These are phyloP conservation scores for Aegilops tauschii DNA, from an alignment of 176 grass and related monocot genomes.

Conservation along the genomic window DNA sequence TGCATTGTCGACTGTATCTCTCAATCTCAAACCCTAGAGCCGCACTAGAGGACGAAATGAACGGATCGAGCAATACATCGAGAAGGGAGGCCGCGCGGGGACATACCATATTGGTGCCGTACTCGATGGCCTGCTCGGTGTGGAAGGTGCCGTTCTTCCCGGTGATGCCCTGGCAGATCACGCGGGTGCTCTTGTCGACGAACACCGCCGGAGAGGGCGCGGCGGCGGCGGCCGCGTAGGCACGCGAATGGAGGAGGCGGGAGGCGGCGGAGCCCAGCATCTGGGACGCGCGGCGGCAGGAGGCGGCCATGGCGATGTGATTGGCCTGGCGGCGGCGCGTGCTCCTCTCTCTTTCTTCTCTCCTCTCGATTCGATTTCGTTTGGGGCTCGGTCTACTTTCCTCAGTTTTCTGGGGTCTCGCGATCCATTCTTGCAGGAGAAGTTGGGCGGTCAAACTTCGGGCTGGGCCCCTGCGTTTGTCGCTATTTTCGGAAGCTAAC, in stretches of 20 bases:
- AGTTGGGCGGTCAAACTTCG: slow-evolving; percentile 35
- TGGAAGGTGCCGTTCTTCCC: slow-evolving; percentile 99
- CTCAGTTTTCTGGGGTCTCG: slow-evolving; percentile 18
- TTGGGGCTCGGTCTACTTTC: slow-evolving; percentile 5
- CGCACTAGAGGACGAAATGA: background rate
- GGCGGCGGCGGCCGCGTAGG: slow-evolving; percentile 63
- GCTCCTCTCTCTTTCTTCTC: background rate
- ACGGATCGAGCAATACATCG: background rate
- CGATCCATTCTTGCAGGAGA: slow-evolving; percentile 55
- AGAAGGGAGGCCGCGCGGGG: background rate
- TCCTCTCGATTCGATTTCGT: slow-evolving; percentile 39
- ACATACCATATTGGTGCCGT: slow-evolving; percentile 93
- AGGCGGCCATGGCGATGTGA: slow-evolving; percentile 36
- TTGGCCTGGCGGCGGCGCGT: slow-evolving; percentile 32
- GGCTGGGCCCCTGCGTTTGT: background rate
- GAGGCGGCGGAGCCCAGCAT: slow-evolving; percentile 65
- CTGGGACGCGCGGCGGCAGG: slow-evolving; percentile 72
- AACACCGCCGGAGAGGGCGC: slow-evolving; percentile 81
- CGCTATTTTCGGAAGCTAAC: background rate
- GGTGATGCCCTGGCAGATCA: slow-evolving; percentile 99
- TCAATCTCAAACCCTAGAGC: slow-evolving; percentile 31
- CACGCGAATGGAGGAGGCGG: slow-evolving; percentile 46
- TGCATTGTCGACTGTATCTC: background rate
- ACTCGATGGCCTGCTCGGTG: slow-evolving; percentile 99
- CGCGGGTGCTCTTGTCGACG: slow-evolving; percentile 99